Base-by-base conservation (phyloP, 2,329 filamentous ascomycete species). In the Penicillium sp. region DNA sequence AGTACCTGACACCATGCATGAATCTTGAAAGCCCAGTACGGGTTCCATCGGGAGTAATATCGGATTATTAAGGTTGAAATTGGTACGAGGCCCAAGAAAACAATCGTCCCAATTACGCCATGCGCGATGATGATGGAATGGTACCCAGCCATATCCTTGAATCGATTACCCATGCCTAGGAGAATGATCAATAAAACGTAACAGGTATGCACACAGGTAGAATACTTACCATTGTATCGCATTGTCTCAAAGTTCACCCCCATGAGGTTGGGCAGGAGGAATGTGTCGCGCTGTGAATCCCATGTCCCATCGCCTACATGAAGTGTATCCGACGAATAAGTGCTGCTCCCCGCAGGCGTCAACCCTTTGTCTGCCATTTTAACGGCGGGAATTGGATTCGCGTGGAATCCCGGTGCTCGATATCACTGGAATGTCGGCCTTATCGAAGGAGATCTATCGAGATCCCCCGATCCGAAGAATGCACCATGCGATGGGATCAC, bases 231-330 rank as follows among this genome's bases (percentile, higher is more conserved):
- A 68, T 82, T 82, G 62, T 81, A 80, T 59, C 71, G 74, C 72
- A 79, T 82, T 3, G 78, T 82, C 32, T 72, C 77, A 58, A 81
- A 79, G 54, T 82, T 82, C 25, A 80, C 54, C 12, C 79, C 79
- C 60, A 78, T 72, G 37, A 82, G 57, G 51, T 81, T 81, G 30
- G 79, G 79, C 38, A 82, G 60, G 48, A 82, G 67, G 54, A 82
- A 82, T 8, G 72, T 77, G 52, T 82, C 77, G 45, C 76, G 69
- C 45, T 69, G 62, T 20, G 69, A 70, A 48, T 82, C 76, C 79
- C 79, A 82, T 47, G 79, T 82, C 27, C 79, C 79, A 62, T 82
- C 79, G 33, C 79, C 79, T 33, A 82, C 78, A 55, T 74, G 71
- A 63, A 82, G 68, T 28, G 75, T 77, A 59, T 74, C 69, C 30